Conservation (phyloP, 2,329 filamentous ascomycete species). For the Colletotrichum cereale region DNA sequence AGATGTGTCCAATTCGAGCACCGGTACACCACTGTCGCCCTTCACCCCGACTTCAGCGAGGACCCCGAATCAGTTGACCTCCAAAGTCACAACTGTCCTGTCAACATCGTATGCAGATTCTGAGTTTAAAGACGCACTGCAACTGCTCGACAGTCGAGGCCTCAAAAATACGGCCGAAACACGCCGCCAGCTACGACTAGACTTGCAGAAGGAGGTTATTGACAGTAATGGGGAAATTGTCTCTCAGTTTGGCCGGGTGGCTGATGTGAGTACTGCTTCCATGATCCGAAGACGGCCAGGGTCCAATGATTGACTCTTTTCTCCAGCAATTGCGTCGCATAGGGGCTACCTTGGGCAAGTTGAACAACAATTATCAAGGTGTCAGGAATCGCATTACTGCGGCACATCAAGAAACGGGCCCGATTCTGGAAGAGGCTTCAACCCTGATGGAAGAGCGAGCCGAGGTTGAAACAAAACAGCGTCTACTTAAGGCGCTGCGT, state of each 20-base stretch:
- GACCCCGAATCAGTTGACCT: constrained; percentile 76
- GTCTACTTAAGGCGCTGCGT: constrained; percentile 81
- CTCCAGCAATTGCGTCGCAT: constrained; percentile 86
- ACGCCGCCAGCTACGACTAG: constrained; percentile 81
- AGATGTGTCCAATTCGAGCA: constrained; percentile 33
- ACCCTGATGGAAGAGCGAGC: constrained; percentile 78
- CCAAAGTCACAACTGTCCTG: constrained; percentile 85
- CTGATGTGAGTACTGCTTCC: constrained; percentile 73
- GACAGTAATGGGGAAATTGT: constrained; percentile 92
- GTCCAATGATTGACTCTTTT: not conserved
- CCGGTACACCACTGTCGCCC: constrained; percentile 33
- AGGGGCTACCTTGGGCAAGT: constrained; percentile 78
- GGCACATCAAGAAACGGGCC: constrained; percentile 80
- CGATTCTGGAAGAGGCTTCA: constrained; percentile 82
- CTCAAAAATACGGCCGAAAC: constrained; percentile 82
- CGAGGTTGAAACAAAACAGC: constrained; percentile 83
- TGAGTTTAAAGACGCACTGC: constrained; percentile 88
- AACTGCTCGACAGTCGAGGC: constrained; percentile 79
- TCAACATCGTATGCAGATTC: constrained; percentile 93
- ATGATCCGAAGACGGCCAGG: not conserved
- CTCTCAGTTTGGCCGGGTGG: constrained; percentile 87
- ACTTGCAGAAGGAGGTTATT: constrained; percentile 92
- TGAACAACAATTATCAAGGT: constrained; percentile 84
- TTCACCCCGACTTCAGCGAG: constrained; percentile 52
- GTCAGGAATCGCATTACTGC: constrained; percentile 83